Conservation (phyloP, 2,329 filamentous ascomycete species). For the Ceratocystis papillata region DNA sequence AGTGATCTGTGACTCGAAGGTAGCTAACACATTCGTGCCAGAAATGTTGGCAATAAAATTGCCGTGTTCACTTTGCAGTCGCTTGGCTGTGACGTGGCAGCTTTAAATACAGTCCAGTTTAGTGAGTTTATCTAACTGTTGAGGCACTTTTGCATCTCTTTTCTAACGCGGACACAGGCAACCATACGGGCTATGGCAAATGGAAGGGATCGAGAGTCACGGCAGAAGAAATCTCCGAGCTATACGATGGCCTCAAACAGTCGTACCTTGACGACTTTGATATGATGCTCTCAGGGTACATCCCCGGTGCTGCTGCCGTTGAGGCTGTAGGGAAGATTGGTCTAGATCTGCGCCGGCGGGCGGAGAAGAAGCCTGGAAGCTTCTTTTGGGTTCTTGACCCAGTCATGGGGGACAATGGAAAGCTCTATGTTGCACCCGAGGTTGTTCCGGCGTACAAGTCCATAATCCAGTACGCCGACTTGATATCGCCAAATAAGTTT, state of each 20-base stretch:
- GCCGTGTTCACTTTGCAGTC: slow-evolving; percentile 90
- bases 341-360: slow-evolving; percentile 61
- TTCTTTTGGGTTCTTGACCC: slow-evolving; percentile 98
- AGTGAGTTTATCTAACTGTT: slow-evolving; percentile 47
- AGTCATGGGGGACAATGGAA: slow-evolving; percentile 94
- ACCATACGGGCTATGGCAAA: slow-evolving; percentile 86
- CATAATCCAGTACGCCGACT: slow-evolving; percentile 67
- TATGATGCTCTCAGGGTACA: slow-evolving; percentile 89
- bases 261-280: slow-evolving; percentile 82
- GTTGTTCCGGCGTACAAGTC: slow-evolving; percentile 84
- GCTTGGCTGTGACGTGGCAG: slow-evolving; percentile 84
- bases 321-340: slow-evolving; percentile 76
- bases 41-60: slow-evolving; percentile 97
- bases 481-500: slow-evolving; percentile 94
- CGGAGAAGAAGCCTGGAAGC: slow-evolving; percentile 51
- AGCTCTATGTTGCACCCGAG: slow-evolving; percentile 80
- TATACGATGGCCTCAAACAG: slow-evolving; percentile 75
- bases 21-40: not conserved
- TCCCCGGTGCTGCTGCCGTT: slow-evolving; percentile 76
- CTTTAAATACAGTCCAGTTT: slow-evolving; percentile 94
- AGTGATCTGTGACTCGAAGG: too few species aligned
- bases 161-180: slow-evolving; percentile 49
- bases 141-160: not conserved
- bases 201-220: slow-evolving; percentile 75
- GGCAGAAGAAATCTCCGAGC: slow-evolving; percentile 68